These are phyloP conservation scores for Xylariaceae sp. DNA, from an alignment of 2,329 filamentous ascomycete genomes.

Conservation along the genomic window DNA sequence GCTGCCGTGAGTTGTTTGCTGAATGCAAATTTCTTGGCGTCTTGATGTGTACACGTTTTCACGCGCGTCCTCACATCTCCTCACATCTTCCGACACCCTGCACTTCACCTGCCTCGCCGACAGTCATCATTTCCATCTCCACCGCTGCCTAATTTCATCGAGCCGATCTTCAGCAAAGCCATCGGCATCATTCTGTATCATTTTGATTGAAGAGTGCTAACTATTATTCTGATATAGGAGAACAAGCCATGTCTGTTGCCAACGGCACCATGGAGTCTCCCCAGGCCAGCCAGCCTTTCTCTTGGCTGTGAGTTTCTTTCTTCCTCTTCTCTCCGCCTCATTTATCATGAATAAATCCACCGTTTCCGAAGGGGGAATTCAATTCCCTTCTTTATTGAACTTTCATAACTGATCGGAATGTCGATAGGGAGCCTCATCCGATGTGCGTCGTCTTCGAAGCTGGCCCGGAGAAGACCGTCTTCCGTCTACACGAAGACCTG, in stretches of 20 bases:
- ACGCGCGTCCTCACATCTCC: background rate
- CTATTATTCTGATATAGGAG: no score
- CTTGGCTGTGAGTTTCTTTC: slow-evolving; percentile 19
- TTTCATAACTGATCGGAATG: slow-evolving; percentile 7
- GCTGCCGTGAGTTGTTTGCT: slow-evolving; percentile 19
- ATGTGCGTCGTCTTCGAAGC: slow-evolving; percentile 49
- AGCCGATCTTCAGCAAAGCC: background rate
- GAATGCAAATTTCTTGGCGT: slow-evolving; percentile 14
- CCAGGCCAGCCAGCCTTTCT: slow-evolving; percentile 5
- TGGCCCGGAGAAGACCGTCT: slow-evolving; percentile 47
- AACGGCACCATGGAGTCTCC: no score
- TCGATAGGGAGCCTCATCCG: slow-evolving; percentile 48
- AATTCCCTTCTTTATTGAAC: background rate
- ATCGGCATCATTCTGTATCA: background rate
- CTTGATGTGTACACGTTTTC: background rate
- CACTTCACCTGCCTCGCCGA: background rate
- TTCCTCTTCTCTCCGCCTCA: background rate
- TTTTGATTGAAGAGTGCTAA: background rate
- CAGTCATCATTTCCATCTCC: background rate
- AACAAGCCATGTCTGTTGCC: no score
- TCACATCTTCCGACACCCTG: no score
- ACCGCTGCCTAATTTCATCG: background rate
- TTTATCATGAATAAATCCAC: no score
- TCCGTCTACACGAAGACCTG: slow-evolving; percentile 55
- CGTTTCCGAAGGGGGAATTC: no score